Evolutionary conservation across 2,329 filamentous ascomycete species (phyloP), one percentile per base, ranked within the genome.

Genomic region (Fusarium sp.): DNA sequence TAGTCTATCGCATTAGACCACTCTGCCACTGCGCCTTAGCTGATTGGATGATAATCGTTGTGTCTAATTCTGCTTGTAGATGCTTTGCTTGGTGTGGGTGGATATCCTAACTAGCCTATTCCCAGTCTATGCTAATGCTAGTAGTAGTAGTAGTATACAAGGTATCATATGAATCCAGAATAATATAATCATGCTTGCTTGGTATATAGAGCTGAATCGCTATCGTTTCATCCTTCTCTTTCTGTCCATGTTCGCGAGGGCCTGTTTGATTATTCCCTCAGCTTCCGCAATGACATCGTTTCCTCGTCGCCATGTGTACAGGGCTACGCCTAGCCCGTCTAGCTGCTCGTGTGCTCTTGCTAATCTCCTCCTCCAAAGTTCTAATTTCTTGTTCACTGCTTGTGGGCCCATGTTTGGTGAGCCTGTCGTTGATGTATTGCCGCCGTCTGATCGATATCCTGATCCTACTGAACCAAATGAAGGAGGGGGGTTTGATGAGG

Each of bases 271-370:
- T 60, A 94, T 84, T 16, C 84, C 86, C 54, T 89, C 83, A 5
- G 91, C 89, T 77, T 92, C 90, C 2, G 83, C 83, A 57, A 88
- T 83, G 10, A 93, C 91, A 80, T 96, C 93, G 28, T 84, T 83
- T 0, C 93, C 93, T 13, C 85, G 86, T 41, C 91, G 84, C 93
- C 93, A 96, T 21, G 87, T 93, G 67, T 92, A 88, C 35, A 96
- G 76, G 68, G 85, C 81, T 2, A 96, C 91, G 6, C 91, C 91
- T 38, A 89, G 82, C 8, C 83, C 81, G n/a, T 88, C 86, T 12
- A 95, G 83, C 38, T 82, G 79, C 29, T 88, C 81, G 67, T 91
- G 88, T 6, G 92, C 92, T 43, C 87, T 82, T 41, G 85, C 85
- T 81, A 92, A 87, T 39, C 93, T 82, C 57, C 89, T 85, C 65